Evolutionary conservation across 148 eudicot genomes (phyloP), one percentile per base, ranked within the genome.

Genomic region (Camellia lanceoleosa): DNA sequence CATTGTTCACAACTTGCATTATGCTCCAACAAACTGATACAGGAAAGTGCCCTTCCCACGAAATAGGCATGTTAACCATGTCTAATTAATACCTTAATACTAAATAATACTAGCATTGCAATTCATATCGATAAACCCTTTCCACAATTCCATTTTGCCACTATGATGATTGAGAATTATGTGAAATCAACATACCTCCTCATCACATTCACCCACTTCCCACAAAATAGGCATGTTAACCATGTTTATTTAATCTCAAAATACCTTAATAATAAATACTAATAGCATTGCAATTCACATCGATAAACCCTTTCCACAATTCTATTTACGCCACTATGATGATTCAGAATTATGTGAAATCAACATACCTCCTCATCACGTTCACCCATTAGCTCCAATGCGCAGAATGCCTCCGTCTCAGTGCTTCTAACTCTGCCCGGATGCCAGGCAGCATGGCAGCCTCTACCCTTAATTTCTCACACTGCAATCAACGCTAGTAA

Each of bases 321-420:
- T 64, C 64, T 7, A 18, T 76, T 76, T 47, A n/a, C 38, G 60
- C 71, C 44, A 41, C 63, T 15, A 62, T 43, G 18, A 58, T 5
- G 4, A 61, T 75, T 38, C 20, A 75, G 49, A 61, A 16, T 46
- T 43, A 12, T 8, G 56, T 19, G 51, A 68, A 60, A 15, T 67
- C 49, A 72, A 46, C 13, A 18, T 91, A 95, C 99, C 99, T 95
- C 99, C 84, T 95, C 99, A 85, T 95, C 99, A 58, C 95, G 97
- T 88, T 95, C 99, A 30, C 99, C 99, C 99, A 95, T 95, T 72
- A 95, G 92, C 89, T 95, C 99, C 73, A 95, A 78, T 18, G 99
- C 99, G 99, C 97, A 81, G 99, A 82, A 80, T 95, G 99, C 78
- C 99, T 84, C 84, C 97, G 85, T 67, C 99, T 89, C 65, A 95